phyloP scores from a whole-genome alignment of 768 basidiomycete genomes.

The Sutorius australiensis region DNA sequence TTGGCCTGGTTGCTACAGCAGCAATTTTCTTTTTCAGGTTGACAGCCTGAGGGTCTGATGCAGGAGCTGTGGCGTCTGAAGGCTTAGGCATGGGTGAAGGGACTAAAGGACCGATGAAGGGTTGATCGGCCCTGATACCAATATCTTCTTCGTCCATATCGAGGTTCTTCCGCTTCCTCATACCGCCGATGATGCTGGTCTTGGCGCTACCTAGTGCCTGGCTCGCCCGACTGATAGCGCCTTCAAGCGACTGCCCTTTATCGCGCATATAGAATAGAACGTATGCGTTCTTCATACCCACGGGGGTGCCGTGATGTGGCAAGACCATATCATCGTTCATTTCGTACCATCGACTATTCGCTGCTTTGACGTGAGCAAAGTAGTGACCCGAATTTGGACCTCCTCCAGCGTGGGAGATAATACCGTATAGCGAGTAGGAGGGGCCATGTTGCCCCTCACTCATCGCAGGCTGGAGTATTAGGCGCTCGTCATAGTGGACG shows the following conservation, averaged over 20 bases:
- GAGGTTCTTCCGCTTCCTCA: conserved; percentile 47
- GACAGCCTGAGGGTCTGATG: conserved; percentile 50
- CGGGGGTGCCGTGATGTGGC: conserved; percentile 40
- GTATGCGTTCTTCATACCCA: conserved; percentile 78
- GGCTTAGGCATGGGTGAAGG: conserved; percentile 43
- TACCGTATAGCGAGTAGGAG: conserved; percentile 81
- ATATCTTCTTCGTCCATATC: conserved; percentile 45
- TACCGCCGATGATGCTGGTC: conserved; percentile 42
- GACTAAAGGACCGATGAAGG: conserved; percentile 65
- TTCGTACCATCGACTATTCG: conserved; percentile 74
- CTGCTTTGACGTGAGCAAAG: conserved; percentile 75
- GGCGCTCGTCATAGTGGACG: conserved; percentile 72
- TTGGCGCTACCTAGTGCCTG: conserved; percentile 25
- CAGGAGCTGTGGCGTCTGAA: conserved; percentile 11
- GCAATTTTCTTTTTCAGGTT: conserved; percentile 52
- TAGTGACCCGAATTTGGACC: conserved; percentile 97
- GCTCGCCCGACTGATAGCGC: conserved; percentile 41
- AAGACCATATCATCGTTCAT: conserved; percentile 90
- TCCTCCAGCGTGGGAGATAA: conserved; percentile 89
- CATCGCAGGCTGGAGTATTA: conserved; percentile 78
- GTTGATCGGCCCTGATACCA: conserved; percentile 44
- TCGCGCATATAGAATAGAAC: conserved; percentile 88
- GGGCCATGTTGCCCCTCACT: conserved; percentile 75
- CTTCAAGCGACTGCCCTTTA: conserved; percentile 70
- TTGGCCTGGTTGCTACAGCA: conserved; percentile 30